Evolutionary conservation across 2,329 filamentous ascomycete species (phyloP).

Genomic region (Thelonectria blattea): DNA sequence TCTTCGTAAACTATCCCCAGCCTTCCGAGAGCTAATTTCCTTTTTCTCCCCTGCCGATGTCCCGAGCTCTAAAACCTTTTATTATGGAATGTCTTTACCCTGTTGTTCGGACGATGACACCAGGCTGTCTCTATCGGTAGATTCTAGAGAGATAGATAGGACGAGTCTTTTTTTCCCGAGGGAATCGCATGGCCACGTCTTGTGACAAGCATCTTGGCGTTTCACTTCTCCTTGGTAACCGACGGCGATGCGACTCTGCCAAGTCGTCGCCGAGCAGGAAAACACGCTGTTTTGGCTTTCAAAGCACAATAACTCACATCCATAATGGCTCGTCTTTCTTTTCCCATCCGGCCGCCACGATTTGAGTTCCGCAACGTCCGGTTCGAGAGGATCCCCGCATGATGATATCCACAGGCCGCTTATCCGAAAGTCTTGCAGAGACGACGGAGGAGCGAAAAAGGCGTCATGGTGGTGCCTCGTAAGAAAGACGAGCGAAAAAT

Average conservation of each 20-base stretch:
- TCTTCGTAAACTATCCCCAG: neutral
- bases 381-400: neutral
- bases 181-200: neutral
- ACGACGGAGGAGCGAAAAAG: neutral
- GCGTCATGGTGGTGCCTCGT: neutral
- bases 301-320: neutral
- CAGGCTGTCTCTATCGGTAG: too few relatives aligned
- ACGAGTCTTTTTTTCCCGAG: neutral
- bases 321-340: neutral
- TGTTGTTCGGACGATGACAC: too few relatives aligned
- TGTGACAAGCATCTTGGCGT: neutral
- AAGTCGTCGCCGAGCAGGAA: neutral
- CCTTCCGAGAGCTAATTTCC: neutral
- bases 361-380: neutral
- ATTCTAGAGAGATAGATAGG: too few relatives aligned
- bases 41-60: neutral
- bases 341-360: neutral
- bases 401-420: neutral
- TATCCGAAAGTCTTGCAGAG: neutral
- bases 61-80: neutral
- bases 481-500: neutral
- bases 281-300: neutral
- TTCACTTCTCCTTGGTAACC: neutral
- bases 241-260: neutral
- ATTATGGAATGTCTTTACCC: neutral